Percentiles rank a stretch among this genome's conserved stretches.
phyloP scores from a whole-genome alignment of 371 early-diverging fungal genomes.

The Mortierella sp. region DNA sequence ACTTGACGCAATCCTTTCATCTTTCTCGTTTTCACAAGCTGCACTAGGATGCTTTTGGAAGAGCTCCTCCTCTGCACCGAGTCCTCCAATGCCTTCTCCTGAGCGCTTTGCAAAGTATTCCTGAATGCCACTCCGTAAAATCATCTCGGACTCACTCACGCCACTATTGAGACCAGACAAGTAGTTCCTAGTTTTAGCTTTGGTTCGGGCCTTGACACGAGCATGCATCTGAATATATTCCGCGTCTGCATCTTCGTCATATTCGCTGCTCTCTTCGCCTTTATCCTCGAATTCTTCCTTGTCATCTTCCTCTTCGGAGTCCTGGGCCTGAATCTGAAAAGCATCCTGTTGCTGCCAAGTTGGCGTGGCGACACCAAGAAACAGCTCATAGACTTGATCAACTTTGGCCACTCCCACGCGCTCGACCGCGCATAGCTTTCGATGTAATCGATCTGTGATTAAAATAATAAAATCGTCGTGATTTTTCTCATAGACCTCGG shows the following conservation, averaged over 20 bases:
- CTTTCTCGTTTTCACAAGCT: background rate
- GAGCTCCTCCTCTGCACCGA: slow-evolving; percentile 31
- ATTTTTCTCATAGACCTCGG: slow-evolving; percentile 25
- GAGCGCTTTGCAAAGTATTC: slow-evolving; percentile 39
- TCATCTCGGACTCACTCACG: slow-evolving; percentile 36
- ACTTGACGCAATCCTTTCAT: background rate
- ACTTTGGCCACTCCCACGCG: slow-evolving; percentile 54
- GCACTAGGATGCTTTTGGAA: slow-evolving; percentile 3
- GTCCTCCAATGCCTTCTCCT: slow-evolving; percentile 51
- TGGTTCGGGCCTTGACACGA: slow-evolving; percentile 14
- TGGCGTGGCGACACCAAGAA: slow-evolving; percentile 43
- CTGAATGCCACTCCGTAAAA: slow-evolving; percentile 37
- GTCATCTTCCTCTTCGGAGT: slow-evolving; percentile 10
- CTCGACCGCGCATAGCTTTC: slow-evolving; percentile 52
- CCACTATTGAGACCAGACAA: background rate
- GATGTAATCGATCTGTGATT: slow-evolving; percentile 41
- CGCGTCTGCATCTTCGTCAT: slow-evolving; percentile 35
- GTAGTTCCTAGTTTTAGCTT: background rate
- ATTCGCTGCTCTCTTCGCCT: slow-evolving; percentile 29
- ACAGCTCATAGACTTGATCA: slow-evolving; percentile 46
- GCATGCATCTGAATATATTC: slow-evolving; percentile 30
- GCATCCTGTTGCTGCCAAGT: slow-evolving; percentile 53
- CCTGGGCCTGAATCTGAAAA: slow-evolving; percentile 7
- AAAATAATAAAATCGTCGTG: slow-evolving; percentile 29
- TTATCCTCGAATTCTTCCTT: slow-evolving; percentile 12